Conservation (phyloP, 331 rosid genomes). For the Prunus yedoensis region DNA sequence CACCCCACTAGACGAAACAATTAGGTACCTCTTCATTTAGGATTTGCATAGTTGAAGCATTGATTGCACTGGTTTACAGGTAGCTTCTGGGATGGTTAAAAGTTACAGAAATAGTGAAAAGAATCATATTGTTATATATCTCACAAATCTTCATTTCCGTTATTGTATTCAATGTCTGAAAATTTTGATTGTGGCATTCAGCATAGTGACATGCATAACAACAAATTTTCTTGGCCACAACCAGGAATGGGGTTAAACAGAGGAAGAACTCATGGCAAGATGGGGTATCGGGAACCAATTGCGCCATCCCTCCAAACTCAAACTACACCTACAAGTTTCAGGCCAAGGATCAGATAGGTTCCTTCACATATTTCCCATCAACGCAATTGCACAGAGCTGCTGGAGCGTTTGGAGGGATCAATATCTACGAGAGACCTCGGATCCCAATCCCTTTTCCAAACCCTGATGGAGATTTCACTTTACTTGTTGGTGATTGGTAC, state of each 20-base stretch:
- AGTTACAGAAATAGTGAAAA: no score
- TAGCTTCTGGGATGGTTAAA: no score
- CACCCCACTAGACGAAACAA: no score
- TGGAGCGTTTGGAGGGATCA: conserved; percentile 90
- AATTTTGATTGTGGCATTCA: background rate
- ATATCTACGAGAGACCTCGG: conserved; percentile 64
- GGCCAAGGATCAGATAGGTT: conserved; percentile 90
- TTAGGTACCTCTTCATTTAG: background rate
- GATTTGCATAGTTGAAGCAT: background rate
- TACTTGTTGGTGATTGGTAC: conserved; percentile 93
- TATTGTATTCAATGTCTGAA: background rate
- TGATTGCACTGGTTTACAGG: background rate
- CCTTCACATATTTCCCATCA: conserved; percentile 84
- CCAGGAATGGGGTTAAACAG: conserved; percentile 93
- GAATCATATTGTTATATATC: no score
- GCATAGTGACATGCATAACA: background rate
- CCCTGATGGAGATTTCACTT: conserved; percentile 82
- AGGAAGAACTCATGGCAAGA: conserved; percentile 99
- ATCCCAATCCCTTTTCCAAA: conserved; percentile 77
- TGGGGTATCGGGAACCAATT: conserved; percentile 92
- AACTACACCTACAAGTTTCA: conserved; percentile 88
- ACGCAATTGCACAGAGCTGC: conserved; percentile 79
- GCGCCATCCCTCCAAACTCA: conserved; percentile 87
- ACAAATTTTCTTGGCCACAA: conserved; percentile 6
- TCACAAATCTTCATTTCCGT: background rate